Conservation (phyloP, 2,329 filamentous ascomycete genomes). For the Polychaeton citri region DNA sequence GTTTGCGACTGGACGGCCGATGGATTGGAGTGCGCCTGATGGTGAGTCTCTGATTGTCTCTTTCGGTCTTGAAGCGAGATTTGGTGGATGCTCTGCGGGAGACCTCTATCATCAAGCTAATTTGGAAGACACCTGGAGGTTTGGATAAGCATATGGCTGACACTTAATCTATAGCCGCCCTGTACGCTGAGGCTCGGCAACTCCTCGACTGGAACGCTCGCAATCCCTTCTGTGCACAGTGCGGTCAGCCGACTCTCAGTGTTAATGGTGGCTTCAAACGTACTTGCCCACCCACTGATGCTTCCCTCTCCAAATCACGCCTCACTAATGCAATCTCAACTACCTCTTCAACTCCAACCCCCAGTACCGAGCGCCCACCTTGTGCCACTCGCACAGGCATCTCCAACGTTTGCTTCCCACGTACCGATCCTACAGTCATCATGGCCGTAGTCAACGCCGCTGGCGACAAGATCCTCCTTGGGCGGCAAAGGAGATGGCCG, state of each 20-base stretch:
- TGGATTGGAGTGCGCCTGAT: constrained; percentile 47
- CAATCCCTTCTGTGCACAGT: constrained; percentile 83
- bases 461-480: constrained; percentile 65
- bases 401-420: constrained; percentile 82
- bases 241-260: constrained; percentile 69
- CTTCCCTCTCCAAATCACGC: constrained; percentile 23
- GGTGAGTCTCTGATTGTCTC: constrained; percentile 31
- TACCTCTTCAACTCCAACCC: constrained; percentile 1
- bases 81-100: too few species aligned
- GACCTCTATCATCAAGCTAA: too few species aligned
- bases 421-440: constrained; percentile 90
- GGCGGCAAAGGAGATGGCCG: constrained; percentile 74
- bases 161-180: constrained; percentile 49
- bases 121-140: too few species aligned
- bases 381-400: constrained; percentile 75
- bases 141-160: constrained; percentile 3
- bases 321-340: constrained; percentile 1
- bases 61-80: too few species aligned
- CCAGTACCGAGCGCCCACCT: constrained; percentile 42
- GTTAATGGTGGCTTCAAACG: constrained; percentile 71
- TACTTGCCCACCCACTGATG: constrained; percentile 60
- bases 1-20: constrained; percentile 55
- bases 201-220: constrained; percentile 89
- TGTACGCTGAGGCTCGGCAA: constrained; percentile 79
- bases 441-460: constrained; percentile 79